Conservation (phyloP, 2,329 filamentous ascomycete genomes). For the Parascedosporium putredinis region DNA sequence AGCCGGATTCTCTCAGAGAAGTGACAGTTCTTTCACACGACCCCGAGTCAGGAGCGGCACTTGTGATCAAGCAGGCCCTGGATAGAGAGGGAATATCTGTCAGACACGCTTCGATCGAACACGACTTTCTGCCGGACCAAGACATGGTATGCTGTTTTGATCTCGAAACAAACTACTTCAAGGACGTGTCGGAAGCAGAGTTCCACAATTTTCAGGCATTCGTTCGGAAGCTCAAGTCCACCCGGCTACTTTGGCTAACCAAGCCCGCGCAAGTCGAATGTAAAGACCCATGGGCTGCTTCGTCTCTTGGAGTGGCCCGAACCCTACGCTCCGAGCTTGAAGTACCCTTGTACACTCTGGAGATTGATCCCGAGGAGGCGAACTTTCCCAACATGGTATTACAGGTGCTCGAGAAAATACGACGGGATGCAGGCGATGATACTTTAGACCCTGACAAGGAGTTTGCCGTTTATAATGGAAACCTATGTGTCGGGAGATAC, state of each 20-base stretch:
- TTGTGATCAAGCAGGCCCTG: constrained; percentile 9
- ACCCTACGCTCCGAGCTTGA: constrained; percentile 20
- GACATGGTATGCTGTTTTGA: constrained; percentile 20
- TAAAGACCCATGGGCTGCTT: constrained; percentile 17
- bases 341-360: constrained; percentile 19
- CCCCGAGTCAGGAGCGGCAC: neutral
- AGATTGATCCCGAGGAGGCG: constrained; percentile 13
- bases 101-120: constrained; percentile 11
- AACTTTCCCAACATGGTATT: neutral
- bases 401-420: constrained; percentile 16
- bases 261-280: constrained; percentile 17
- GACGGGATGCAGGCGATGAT: constrained; percentile 12
- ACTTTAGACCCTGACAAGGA: constrained; percentile 20
- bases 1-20: constrained; percentile 3
- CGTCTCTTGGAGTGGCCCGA: constrained; percentile 19
- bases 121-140: constrained; percentile 11
- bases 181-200: constrained; percentile 12
- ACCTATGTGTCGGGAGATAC: constrained; percentile 18
- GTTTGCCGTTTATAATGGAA: constrained; percentile 18
- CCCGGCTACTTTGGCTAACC: constrained; percentile 22
- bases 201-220: constrained; percentile 12
- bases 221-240: constrained; percentile 8
- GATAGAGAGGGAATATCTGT: constrained; percentile 12
- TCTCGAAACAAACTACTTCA: constrained; percentile 17
- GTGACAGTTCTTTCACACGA: neutral